Conservation (phyloP, 768 basidiomycete genomes). For the Sporobolomyces phaffii region DNA sequence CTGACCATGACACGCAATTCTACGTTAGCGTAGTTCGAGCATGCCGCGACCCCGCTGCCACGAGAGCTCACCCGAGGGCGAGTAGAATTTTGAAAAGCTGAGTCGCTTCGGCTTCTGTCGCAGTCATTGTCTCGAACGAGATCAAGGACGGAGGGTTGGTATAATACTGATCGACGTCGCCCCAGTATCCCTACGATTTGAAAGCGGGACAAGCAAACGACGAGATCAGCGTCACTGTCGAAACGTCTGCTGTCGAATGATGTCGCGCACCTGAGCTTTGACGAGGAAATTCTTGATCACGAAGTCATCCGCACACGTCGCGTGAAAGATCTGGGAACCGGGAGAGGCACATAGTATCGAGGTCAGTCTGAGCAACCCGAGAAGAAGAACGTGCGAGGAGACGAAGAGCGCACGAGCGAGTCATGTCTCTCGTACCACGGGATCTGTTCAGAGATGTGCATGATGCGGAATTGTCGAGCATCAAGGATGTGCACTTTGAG, state of each 20-base stretch:
- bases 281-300: slow-evolving; percentile 14
- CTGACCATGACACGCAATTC: background rate
- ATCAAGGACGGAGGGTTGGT: background rate
- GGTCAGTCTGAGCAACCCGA: no score
- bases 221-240: no score
- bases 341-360: no score
- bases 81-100: slow-evolving; percentile 14
- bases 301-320: slow-evolving; percentile 28
- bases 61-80: background rate
- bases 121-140: slow-evolving; percentile 6
- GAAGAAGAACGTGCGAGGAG: no score
- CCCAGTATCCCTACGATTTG: slow-evolving; percentile 36
- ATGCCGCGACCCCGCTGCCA: background rate
- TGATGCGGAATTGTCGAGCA: slow-evolving; percentile 3
- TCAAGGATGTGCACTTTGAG: slow-evolving; percentile 26
- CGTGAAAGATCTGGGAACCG: background rate
- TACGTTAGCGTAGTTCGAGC: background rate
- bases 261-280: slow-evolving; percentile 6
- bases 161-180: slow-evolving; percentile 28
- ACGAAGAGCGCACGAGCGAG: slow-evolving; percentile 7
- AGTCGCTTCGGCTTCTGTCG: background rate
- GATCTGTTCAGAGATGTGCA: slow-evolving; percentile 19
- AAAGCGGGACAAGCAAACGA: background rate
- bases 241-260: no score
- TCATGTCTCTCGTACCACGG: slow-evolving; percentile 4